Base-by-base conservation (phyloP, 495 filamentous ascomycete genomes). In the Penicillium turbatum region DNA sequence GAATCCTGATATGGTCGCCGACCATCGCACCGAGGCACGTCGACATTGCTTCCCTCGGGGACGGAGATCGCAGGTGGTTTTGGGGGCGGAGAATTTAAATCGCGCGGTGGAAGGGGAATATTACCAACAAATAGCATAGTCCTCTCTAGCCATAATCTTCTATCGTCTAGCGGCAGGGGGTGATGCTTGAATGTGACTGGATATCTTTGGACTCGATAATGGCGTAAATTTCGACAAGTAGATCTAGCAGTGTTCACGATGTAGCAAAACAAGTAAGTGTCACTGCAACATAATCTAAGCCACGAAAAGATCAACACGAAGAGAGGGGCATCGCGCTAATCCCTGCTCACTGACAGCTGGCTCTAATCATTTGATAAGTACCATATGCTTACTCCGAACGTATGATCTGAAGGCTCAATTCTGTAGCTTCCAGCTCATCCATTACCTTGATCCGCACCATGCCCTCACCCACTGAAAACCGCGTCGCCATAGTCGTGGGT, bases 401-500 rank as follows among this genome's bases (percentile, higher is more conserved):
- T n/a, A n/a, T n/a, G n/a, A n/a, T n/a, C n/a, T n/a, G n/a, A n/a
- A n/a, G n/a, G n/a, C n/a, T n/a, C n/a, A n/a, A n/a, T n/a, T n/a
- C n/a, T n/a, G n/a, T n/a, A n/a, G n/a, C n/a, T n/a, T n/a, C n/a
- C n/a, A n/a, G n/a, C n/a, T n/a, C n/a, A n/a, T n/a, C n/a, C n/a
- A n/a, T n/a, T n/a, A n/a, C n/a, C n/a, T n/a, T n/a, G n/a, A n/a
- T n/a, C n/a, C n/a, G n/a, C n/a, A n/a, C n/a, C n/a, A 62, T 62
- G 60, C 48, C 34, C 24, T 56, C 52, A 11, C 12, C 47, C 17
- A 39, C 17, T 38, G 61, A 64, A 54, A 31, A 36, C 5, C 52
- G 54, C 13, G 61, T 64, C n/a, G 61, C 57, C 7, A 58, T 64
- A 27, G 17, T 64, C 30, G 46, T 54, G 16, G 61, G 61, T 12